Evolutionary conservation across 768 basidiomycete genomes (phyloP).

Genomic region (Panus rudis): DNA sequence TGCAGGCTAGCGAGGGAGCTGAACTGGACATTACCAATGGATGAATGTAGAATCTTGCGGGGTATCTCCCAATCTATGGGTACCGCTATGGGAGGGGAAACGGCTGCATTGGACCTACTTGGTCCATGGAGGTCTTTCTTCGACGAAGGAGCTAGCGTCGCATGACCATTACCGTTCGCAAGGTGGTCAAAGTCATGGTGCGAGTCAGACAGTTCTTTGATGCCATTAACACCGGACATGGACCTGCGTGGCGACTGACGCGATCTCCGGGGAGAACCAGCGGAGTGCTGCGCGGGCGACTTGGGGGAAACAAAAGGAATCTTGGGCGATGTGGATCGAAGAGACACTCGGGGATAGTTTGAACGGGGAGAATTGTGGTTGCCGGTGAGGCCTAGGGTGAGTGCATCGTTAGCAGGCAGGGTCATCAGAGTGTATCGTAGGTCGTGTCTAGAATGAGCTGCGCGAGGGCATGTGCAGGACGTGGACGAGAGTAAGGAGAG

Average conservation of each 20-base stretch:
- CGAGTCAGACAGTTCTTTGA: neutral
- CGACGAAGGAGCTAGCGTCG: too few relatives aligned
- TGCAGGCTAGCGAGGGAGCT: neutral
- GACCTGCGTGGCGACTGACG: slow-evolving; percentile 1
- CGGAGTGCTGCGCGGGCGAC: neutral
- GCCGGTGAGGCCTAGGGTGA: slow-evolving; percentile 11
- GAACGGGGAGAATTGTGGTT: slow-evolving; percentile 13
- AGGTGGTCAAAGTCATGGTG: too few relatives aligned
- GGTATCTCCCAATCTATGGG: slow-evolving; percentile 84
- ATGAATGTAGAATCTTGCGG: slow-evolving; percentile 79
- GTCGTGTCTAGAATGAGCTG: too few relatives aligned
- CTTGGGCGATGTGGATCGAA: slow-evolving; percentile 13
- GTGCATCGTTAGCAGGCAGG: slow-evolving; percentile 14
- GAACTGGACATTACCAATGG: slow-evolving; percentile 61
- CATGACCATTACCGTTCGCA: neutral
- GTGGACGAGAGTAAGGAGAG: too few relatives aligned
- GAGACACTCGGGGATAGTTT: slow-evolving; percentile 8
- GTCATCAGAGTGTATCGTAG: slow-evolving; percentile 8
- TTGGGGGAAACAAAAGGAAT: slow-evolving; percentile 9
- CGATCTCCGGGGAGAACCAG: slow-evolving; percentile 4
- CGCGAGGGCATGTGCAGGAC: too few relatives aligned
- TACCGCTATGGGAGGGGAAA: neutral
- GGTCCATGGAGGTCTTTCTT: too few relatives aligned
- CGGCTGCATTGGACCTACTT: too few relatives aligned
- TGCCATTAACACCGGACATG: slow-evolving; percentile 6